phyloP scores from a whole-genome alignment of 768 basidiomycete species.

The Boletellus sp. region DNA sequence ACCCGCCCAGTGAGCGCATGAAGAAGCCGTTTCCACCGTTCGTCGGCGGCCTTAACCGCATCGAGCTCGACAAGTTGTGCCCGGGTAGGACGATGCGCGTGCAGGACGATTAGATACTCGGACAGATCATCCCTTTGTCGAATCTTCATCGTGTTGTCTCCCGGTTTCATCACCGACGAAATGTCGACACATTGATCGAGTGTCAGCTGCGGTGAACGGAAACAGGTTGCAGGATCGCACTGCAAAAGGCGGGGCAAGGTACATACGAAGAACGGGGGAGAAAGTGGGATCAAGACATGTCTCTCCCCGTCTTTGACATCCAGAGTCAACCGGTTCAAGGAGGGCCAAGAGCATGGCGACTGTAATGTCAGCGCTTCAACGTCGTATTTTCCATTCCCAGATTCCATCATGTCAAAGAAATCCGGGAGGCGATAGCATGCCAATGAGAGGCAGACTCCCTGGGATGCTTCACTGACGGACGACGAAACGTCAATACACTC shows the following conservation, averaged over 20 bases:
- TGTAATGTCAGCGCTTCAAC: conserved; percentile 21
- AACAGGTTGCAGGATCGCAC: not conserved
- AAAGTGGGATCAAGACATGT: conserved; percentile 16
- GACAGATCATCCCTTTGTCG: conserved; percentile 42
- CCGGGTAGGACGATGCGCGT: conserved; percentile 47
- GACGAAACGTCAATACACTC: not conserved
- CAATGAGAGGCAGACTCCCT: conserved; percentile 43
- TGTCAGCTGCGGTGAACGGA: conserved; percentile 34
- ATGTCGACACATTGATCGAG: conserved; percentile 51
- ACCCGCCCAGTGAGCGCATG: conserved; percentile 12
- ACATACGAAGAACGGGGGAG: conserved; percentile 36
- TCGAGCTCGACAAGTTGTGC: conserved; percentile 37
- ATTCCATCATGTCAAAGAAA: conserved; percentile 15
- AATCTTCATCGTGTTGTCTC: conserved; percentile 43
- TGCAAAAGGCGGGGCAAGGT: conserved; percentile 10
- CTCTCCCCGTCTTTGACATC: conserved; percentile 5
- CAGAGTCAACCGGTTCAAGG: conserved; percentile 20
- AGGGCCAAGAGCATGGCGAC: conserved; percentile 44
- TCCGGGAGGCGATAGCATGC: conserved; percentile 39
- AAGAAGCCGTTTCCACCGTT: conserved; percentile 22
- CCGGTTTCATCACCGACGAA: conserved; percentile 40
- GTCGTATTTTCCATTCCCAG: conserved; percentile 11
- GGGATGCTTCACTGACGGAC: conserved; percentile 29
- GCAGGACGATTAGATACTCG: conserved; percentile 43
- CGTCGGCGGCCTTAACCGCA: conserved; percentile 6